Conservation (phyloP, 768 basidiomycete species). For the Cystobasidium ongulense region DNA sequence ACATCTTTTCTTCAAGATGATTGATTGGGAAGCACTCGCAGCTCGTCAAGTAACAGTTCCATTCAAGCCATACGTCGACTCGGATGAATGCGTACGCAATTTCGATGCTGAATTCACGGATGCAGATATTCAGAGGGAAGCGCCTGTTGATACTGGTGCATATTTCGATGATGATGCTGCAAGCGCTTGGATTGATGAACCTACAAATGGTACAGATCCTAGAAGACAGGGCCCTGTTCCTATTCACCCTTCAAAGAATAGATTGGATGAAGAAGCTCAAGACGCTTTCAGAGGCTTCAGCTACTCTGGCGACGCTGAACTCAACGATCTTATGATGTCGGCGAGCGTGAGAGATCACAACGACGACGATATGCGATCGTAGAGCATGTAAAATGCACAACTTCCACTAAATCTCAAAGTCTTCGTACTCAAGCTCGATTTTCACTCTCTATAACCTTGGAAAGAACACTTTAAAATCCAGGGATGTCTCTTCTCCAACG, state of each 20-base stretch:
- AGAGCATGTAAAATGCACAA: too few relatives aligned
- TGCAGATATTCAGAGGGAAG: slow-evolving; percentile 69
- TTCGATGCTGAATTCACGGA: slow-evolving; percentile 97
- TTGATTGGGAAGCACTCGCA: slow-evolving; percentile 84
- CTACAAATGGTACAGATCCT: slow-evolving; percentile 33
- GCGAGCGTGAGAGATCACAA: slow-evolving; percentile 5
- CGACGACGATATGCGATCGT: slow-evolving; percentile 17
- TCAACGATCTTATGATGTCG: slow-evolving; percentile 20
- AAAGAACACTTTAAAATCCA: too few relatives aligned
- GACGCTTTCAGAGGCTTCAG: slow-evolving; percentile 94
- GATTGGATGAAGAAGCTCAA: slow-evolving; percentile 78
- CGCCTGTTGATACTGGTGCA: slow-evolving; percentile 55
- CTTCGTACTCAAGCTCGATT: background rate
- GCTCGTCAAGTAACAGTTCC: slow-evolving; percentile 87
- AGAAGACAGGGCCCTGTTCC: slow-evolving; percentile 29
- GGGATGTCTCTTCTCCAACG: too few relatives aligned
- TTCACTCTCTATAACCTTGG: too few relatives aligned
- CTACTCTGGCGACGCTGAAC: slow-evolving; percentile 46
- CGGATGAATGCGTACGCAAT: slow-evolving; percentile 94
- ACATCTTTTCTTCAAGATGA: slow-evolving; percentile 81
- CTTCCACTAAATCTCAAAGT: too few relatives aligned
- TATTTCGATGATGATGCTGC: slow-evolving; percentile 43
- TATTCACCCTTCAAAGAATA: slow-evolving; percentile 16
- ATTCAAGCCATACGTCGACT: slow-evolving; percentile 95
- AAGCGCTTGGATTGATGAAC: slow-evolving; percentile 54